Base-by-base conservation (phyloP, 148 eudicot genomes). In the Persicaria tinctoria region DNA sequence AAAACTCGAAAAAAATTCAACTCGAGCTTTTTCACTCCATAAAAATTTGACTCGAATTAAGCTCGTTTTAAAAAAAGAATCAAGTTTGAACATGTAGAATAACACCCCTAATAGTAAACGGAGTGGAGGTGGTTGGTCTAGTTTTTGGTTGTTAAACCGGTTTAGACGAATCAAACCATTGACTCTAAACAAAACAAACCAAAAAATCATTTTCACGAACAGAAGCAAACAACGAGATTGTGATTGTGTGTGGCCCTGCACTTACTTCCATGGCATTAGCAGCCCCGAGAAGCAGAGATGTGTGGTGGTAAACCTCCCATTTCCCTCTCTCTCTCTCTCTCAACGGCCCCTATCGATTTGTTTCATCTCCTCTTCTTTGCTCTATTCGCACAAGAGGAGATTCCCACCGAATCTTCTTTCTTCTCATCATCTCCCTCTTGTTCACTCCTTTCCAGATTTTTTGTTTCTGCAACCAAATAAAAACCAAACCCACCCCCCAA, bases 331-430 rank as follows among this genome's bases (percentile, higher is more conserved):
- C 45, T 1, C 68, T 63, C 68, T 27, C 41, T 32, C 75, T 81
- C 76, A 57, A 70, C 76, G 77, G 76, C 76, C 79, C 69, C 68
- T 71, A 75, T 53, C 80, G 48, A 70, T 46, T 82, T 82, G 66
- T 73, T 70, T 56, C 77, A 54, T 59, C 68, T 60, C 27, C 63
- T 57, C 32, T 3, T 18, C 14, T 23, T 27, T 4, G 5, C 59
- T 83, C 82, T 74, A 13, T 63, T 27, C 23, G 78, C 77, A 59
- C 47, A 55, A 45, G 46, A 78, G 79, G 83, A 84, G 85, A 84
- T 85, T 75, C 78, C 87, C 73, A 13, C 62, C 80, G 89, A 86
- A 85, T 85, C 87, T 86, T 88, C 85, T 59, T 59, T 74, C 63
- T 50, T 73, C 64, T 74, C 68, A 55, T 54, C 70, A 23, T 62